These are phyloP conservation scores for Trichosporon inkin DNA, from an alignment of 1,284 basidiomycete genomes.

Conservation along the genomic window DNA sequence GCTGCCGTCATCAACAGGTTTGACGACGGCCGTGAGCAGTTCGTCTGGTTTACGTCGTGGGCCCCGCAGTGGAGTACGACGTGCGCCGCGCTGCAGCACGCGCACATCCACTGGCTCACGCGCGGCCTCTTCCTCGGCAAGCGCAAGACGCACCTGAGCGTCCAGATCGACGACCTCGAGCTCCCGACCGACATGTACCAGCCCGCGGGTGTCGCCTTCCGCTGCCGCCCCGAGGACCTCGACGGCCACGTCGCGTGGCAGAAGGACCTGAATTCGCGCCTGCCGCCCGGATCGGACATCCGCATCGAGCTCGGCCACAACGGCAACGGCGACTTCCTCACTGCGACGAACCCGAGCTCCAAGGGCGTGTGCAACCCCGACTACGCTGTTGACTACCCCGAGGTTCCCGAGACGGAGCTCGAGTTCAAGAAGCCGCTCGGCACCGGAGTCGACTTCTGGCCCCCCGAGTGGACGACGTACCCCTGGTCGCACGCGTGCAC, in stretches of 20 bases:
- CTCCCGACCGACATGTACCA: slow-evolving; percentile 13
- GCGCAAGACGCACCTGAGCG: slow-evolving; percentile 14
- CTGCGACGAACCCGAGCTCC: not conserved
- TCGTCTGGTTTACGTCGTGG: slow-evolving; percentile 14
- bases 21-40: slow-evolving; percentile 9
- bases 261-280: slow-evolving; percentile 14
- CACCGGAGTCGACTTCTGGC: slow-evolving; percentile 11
- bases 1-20: slow-evolving; percentile 16
- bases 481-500: slow-evolving; percentile 5
- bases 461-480: slow-evolving; percentile 7
- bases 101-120: slow-evolving; percentile 17
- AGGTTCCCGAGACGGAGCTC: slow-evolving; percentile 1
- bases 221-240: slow-evolving; percentile 11
- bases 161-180: slow-evolving; percentile 16
- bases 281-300: slow-evolving; percentile 11
- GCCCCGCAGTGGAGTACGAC: slow-evolving; percentile 15
- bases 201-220: slow-evolving; percentile 8
- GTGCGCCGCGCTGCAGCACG: slow-evolving; percentile 11
- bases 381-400: slow-evolving; percentile 7
- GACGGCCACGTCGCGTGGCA: slow-evolving; percentile 13
- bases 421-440: slow-evolving; percentile 15
- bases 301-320: slow-evolving; percentile 17
- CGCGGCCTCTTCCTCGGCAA: slow-evolving; percentile 18
- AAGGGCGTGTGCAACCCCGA: slow-evolving; percentile 5
- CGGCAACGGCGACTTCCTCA: slow-evolving; percentile 14